Base-by-base conservation (phyloP, 371 early-diverging fungal species). In the Mucor piriformis region DNA sequence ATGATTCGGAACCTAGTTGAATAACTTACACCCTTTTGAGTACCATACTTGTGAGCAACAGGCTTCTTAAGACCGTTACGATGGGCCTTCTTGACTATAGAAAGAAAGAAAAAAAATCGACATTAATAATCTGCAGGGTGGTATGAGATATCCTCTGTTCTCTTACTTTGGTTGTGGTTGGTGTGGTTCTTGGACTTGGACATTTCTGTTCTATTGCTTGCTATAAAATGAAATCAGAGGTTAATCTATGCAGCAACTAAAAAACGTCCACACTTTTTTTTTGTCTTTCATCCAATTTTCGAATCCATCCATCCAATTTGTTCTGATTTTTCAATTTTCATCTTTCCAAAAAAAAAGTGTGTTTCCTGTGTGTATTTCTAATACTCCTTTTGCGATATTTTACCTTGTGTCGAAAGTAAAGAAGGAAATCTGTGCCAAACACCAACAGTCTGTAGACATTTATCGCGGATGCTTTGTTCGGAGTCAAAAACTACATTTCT, bases 171-270 rank as follows among this genome's bases (percentile, higher is more conserved):
- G 91, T 98, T 98, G 92, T 96, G 95, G 89, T 97, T 97, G 83
- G 99, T 98, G 91, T 97, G 97, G 89, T 99, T 98, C 94, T 97
- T 95, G 59, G 91, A 89, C 88, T 95, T 95, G 77, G 95, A 77
- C 94, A 94, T 94, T 68, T 70, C 70, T 65, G 33, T 50, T 40
- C 57, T 56, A 56, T n/a, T 50, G 50, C 50, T 49, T 29, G 18
- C 48, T 37, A 24, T 16, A 29, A 8, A n/a, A n/a, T n/a, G 21
- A 46, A 29, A 23, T 53, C n/a, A 42, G 42, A 8, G 20, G 8
- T 42, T 18, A 18, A 18, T 18, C 18, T 2, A 8, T 8, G 42
- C 18, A 16, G 8, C 7, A 8, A 18, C n/a, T 42, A 18, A 18
- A 13, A 15, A 18, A 18, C 42, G 20, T 8, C 8, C 42, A 42